Base-by-base conservation (phyloP, 1,284 basidiomycete genomes). In the Ustilago crameri region DNA sequence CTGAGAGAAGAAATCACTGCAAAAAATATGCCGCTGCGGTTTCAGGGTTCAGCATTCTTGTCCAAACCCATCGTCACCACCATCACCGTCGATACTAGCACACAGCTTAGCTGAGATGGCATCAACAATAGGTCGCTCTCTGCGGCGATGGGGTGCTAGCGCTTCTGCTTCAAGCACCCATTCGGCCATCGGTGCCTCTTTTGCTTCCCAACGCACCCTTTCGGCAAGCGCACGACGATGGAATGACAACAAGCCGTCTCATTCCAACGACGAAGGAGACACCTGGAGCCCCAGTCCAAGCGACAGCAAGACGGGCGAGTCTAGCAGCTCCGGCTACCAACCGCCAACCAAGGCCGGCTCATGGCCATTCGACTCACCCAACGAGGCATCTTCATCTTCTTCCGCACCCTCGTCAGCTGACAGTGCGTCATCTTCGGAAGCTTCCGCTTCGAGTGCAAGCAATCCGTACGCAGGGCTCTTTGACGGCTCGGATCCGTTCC, bases 401-500 rank as follows among this genome's bases (percentile, higher is more conserved):
- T 17, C 41, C 22, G 9, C 41, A 15, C 17, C 42, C 2, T 44
- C 42, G n/a, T 44, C 42, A 15, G 23, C 43, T 12, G 55, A 37
- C 9, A 3, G 9, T 5, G 46, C 43, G 10, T 38, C 48, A 20
- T 48, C 62, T 4, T 44, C 47, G 2, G 5, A 54, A 2, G 27
- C 48, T n/a, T 38, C 63, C 2, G 23, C 51, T 8, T 41, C 20
- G 51, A 48, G 49, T 8, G n/a, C n/a, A n/a, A 45, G 34, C 3
- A 68, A 68, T 17, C 70, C 70, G 0, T 73, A 68, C 35, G 41
- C 44, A 12, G 71, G 61, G 8, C 47, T 74, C 1, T 59, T 74
- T 22, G 53, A 60, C 22, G 71, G 66, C 18, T 32, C 9, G 12
- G 55, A 74, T 32, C 54, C 71, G 7, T 74, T 69, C 47, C 71